These are phyloP conservation scores for Funneliformis caledonium DNA, from an alignment of 371 early-diverging fungal genomes.

Conservation along the genomic window DNA sequence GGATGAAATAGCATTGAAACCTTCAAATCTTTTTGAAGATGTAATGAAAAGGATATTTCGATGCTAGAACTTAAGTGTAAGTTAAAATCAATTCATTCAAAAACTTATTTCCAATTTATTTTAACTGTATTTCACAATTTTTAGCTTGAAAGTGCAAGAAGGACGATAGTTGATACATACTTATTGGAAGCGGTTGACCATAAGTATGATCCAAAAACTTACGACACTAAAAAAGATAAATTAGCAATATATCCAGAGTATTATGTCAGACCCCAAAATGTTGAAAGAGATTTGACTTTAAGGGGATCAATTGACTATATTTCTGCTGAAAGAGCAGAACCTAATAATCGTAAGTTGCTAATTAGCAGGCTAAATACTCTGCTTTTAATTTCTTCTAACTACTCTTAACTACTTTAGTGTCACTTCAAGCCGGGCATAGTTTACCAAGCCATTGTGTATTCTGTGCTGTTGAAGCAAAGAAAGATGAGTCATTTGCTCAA, in stretches of 20 bases:
- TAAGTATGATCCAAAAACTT: slow-evolving; percentile 16
- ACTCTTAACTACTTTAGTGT: slow-evolving; percentile 15
- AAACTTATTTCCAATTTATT: slow-evolving; percentile 14
- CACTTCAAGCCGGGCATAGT: slow-evolving; percentile 1
- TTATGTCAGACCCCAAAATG: background rate
- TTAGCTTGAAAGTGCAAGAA: background rate
- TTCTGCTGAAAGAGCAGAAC: slow-evolving; percentile 4
- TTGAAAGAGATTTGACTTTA: slow-evolving; percentile 11
- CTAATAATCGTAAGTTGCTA: slow-evolving; percentile 16
- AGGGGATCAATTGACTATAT: background rate
- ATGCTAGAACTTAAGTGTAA: background rate
- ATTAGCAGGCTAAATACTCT: background rate
- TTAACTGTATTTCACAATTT: slow-evolving; percentile 17
- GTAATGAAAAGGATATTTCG: slow-evolving; percentile 12
- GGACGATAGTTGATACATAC: slow-evolving; percentile 11
- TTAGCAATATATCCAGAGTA: slow-evolving; percentile 13
- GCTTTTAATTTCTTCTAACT: slow-evolving; percentile 7
- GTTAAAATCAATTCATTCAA: background rate
- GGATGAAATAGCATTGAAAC: slow-evolving; percentile 7
- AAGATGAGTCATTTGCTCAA: slow-evolving; percentile 13
- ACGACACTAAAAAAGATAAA: background rate
- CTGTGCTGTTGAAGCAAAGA: slow-evolving; percentile 4
- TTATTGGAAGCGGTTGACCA: slow-evolving; percentile 19
- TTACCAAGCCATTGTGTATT: background rate
- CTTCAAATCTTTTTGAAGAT: slow-evolving; percentile 11